phyloP scores from a whole-genome alignment of 805 yeast species.

The Yarrowia osloensis region DNA sequence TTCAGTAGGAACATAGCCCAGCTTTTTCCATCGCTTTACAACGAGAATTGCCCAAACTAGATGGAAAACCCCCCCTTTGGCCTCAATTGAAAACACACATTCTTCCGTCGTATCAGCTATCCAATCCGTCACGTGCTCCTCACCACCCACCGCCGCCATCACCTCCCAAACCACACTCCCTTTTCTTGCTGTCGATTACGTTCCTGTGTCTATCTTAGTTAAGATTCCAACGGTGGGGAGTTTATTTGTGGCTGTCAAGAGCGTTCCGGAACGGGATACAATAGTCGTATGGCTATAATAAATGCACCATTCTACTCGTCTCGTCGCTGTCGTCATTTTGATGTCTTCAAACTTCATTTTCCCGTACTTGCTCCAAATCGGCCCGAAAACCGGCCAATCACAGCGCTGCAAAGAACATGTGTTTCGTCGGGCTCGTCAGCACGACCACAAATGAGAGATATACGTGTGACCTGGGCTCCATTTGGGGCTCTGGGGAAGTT shows the following conservation, averaged over 20 bases:
- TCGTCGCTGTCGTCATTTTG: too few relatives aligned
- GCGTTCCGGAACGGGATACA: too few relatives aligned
- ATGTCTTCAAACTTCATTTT: background rate
- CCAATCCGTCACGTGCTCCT: background rate
- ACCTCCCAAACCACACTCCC: background rate
- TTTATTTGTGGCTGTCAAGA: background rate
- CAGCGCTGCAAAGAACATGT: background rate
- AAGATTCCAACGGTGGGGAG: conserved; percentile 25
- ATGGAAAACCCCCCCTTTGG: too few relatives aligned
- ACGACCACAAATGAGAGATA: background rate
- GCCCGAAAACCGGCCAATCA: background rate
- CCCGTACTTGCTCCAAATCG: background rate
- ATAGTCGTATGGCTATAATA: too few relatives aligned
- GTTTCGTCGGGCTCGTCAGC: background rate
- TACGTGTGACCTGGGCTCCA: conserved; percentile 6
- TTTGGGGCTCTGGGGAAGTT: background rate
- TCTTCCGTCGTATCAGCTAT: background rate
- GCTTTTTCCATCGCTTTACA: too few relatives aligned
- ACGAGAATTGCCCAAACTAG: background rate
- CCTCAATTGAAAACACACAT: background rate
- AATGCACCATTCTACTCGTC: background rate
- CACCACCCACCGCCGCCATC: background rate
- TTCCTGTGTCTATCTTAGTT: conserved; percentile 14
- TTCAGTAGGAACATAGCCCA: too few relatives aligned
- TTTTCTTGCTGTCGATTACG: conserved; percentile 10